Evolutionary conservation across 371 early-diverging fungal species (phyloP), one percentile per base, ranked within the genome.

Genomic region (Apophysomyces ossiformis): DNA sequence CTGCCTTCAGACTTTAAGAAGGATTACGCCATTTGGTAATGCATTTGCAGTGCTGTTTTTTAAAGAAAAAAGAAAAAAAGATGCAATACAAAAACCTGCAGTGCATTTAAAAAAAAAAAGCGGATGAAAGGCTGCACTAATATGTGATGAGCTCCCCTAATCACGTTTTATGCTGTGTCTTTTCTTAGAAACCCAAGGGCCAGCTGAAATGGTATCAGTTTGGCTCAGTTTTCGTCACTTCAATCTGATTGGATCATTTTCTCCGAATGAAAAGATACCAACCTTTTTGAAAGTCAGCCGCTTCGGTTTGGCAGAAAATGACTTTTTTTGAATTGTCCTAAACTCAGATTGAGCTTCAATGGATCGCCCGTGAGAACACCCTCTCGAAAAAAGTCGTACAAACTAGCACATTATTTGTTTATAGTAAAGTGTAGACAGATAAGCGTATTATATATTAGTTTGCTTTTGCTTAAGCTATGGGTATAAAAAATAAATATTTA

Each of bases 331-430:
- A 50, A 50, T 6, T 18, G 21, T n/a, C 21, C 35, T 4, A 50
- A 50, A 50, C 54, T 50, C 54, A 50, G 54, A 50, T 50, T 50
- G 16, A 26, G 21, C 54, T 50, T 47, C 54, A 50, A 50, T 50
- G 54, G 54, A 50, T 50, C 54, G 54, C 54, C 54, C 54, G 54
- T 50, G 54, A 50, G 54, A 50, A 50, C 54, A 21, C 7, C 7
- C 5, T 11, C 54, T 26, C 9, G 7, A 26, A 21, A 21, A 26
- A 50, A 21, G 54, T 50, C 11, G 54, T 11, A 50, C 54, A 50
- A 50, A 32, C n/a, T 5, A n/a, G 32, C 32, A 26, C 32, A 26
- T 0, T 26, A 26, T 26, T 26, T 26, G 32, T 26, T 26, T 26
- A 26, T 26, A 26, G 3, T 26, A 26, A 26, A 26, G 2, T 26